Conservation (phyloP, 164 flowering plant genomes). For the Magnolia sinica region DNA sequence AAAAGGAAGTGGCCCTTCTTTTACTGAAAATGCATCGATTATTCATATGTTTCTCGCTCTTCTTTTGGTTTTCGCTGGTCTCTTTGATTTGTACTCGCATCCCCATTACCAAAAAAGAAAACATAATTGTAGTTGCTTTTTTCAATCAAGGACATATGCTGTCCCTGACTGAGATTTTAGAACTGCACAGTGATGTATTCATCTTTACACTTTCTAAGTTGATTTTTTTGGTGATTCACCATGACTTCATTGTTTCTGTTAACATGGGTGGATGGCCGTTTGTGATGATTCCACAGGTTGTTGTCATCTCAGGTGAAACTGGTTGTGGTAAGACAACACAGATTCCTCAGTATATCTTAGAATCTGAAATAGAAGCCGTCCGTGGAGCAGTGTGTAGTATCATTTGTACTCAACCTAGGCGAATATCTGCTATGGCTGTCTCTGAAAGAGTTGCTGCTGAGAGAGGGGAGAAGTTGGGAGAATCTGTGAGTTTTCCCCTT, state of each 20-base stretch:
- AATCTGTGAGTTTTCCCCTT: constrained; percentile 60
- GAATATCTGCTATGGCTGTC: constrained; percentile 95
- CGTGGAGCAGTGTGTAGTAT: constrained; percentile 80
- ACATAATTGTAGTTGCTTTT: too few species aligned
- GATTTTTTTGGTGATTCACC: not conserved
- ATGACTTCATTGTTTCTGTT: not conserved
- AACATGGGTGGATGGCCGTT: not conserved
- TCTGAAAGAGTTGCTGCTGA: constrained; percentile 97
- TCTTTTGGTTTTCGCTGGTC: not conserved
- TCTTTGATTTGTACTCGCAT: too few species aligned
- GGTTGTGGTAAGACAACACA: constrained; percentile 99
- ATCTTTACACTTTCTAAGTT: not conserved
- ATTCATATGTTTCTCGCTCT: not conserved
- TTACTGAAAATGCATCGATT: not conserved
- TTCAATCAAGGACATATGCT: too few species aligned
- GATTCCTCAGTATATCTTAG: constrained; percentile 91
- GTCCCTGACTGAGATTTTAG: too few species aligned
- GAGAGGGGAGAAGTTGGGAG: constrained; percentile 90
- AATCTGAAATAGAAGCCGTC: constrained; percentile 70
- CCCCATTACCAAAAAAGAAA: too few species aligned
- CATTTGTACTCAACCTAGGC: constrained; percentile 96
- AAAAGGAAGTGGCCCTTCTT: not conserved
- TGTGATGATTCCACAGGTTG: constrained; percentile 55
- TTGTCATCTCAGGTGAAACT: constrained; percentile 94
- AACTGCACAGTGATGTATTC: not conserved